Conservation (phyloP, 108 stramenopile genomes). For the Nannochloropsis salina region DNA sequence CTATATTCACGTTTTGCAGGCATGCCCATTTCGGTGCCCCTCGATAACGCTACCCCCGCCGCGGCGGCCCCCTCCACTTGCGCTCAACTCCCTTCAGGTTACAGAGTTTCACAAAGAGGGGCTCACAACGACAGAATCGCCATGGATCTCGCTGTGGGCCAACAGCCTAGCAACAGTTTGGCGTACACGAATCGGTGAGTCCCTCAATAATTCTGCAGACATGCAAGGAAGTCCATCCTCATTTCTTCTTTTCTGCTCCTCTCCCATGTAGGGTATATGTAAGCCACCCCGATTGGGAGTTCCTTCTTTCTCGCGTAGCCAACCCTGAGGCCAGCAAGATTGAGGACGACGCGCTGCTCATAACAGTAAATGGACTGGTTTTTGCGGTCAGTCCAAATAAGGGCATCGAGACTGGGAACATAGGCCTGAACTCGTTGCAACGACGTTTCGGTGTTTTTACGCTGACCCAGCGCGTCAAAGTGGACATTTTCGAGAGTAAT, state of each 20-base stretch:
- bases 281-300: conserved; percentile 20
- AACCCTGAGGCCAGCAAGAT: conserved; percentile 22
- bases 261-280: not conserved
- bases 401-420: not conserved
- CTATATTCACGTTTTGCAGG: too few species aligned
- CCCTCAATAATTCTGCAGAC: not conserved
- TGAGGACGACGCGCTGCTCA: not conserved
- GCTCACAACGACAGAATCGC: not conserved
- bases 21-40: too few species aligned
- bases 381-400: not conserved
- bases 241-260: not conserved
- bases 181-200: conserved; percentile 36
- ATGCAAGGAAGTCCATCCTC: conserved; percentile 18
- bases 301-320: conserved; percentile 20
- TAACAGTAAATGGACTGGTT: conserved; percentile 8
- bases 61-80: too few species aligned
- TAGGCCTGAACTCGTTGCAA: conserved; percentile 2
- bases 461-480: conserved; percentile 1
- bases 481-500: conserved; percentile 16
- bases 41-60: too few species aligned
- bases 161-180: conserved; percentile 30
- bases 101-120: not conserved
- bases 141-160: conserved; percentile 21
- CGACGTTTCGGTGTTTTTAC: conserved; percentile 3
- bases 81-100: not conserved